Evolutionary conservation across 1,139 yeast genomes (phyloP).

Genomic region (Nadsonia starkeyi-henricii): DNA sequence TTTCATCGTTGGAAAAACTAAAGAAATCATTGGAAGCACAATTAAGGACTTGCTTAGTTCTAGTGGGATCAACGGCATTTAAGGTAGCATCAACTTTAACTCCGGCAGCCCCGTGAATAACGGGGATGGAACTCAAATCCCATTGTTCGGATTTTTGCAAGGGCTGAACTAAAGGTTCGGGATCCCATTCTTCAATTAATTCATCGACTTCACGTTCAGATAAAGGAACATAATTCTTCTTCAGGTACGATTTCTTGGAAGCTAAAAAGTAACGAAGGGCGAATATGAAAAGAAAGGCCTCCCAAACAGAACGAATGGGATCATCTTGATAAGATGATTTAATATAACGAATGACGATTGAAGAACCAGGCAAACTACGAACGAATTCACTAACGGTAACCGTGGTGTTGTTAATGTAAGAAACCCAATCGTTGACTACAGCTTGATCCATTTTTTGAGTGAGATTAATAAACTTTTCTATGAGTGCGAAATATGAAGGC

Average conservation of each 20-base stretch:
- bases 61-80: constrained; percentile 17
- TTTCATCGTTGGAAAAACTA: constrained; percentile 45
- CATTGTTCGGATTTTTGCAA: constrained; percentile 41
- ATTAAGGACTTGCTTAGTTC: constrained; percentile 18
- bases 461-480: too few species aligned
- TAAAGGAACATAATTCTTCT: constrained; percentile 54
- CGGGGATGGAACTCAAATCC: constrained; percentile 52
- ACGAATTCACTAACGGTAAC: not conserved
- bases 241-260: constrained; percentile 67
- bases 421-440: not conserved
- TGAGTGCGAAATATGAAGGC: too few species aligned
- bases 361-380: constrained; percentile 57
- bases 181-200: constrained; percentile 80
- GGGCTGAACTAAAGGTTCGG: constrained; percentile 61
- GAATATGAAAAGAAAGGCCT: constrained; percentile 62
- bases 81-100: constrained; percentile 28
- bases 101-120: constrained; percentile 43
- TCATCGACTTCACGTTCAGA: constrained; percentile 64
- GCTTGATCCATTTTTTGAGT: not conserved
- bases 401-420: not conserved
- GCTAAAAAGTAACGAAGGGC: constrained; percentile 76
- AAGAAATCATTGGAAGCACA: constrained; percentile 31
- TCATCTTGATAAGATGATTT: constrained; percentile 86
- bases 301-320: constrained; percentile 80
- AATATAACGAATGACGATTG: constrained; percentile 59